These are phyloP conservation scores for Auriscalpium vulgare DNA, from an alignment of 768 basidiomycete genomes.

Conservation along the genomic window DNA sequence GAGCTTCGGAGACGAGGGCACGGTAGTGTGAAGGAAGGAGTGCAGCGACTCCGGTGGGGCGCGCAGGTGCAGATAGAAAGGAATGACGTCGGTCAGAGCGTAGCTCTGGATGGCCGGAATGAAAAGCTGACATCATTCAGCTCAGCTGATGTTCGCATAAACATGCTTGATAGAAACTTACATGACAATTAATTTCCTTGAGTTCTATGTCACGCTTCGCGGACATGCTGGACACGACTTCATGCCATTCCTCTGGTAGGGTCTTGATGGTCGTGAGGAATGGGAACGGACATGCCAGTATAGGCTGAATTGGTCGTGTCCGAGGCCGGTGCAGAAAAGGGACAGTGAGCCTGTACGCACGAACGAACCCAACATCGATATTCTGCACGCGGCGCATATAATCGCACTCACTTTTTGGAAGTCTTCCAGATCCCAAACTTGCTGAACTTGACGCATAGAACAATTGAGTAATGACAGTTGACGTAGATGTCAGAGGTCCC, in stretches of 20 bases:
- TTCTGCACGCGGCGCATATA: neutral
- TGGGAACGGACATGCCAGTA: conserved; percentile 32
- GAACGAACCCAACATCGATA: neutral
- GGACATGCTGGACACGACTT: conserved; percentile 38
- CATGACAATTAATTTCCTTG: conserved; percentile 41
- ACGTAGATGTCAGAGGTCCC: conserved; percentile 22
- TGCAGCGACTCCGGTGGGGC: conserved; percentile 38
- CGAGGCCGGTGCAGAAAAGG: conserved; percentile 48
- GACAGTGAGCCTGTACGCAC: conserved; percentile 31
- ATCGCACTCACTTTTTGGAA: conserved; percentile 33
- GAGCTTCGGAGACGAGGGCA: conserved; percentile 2
- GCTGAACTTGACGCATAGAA: conserved; percentile 30
- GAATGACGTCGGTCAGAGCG: conserved; percentile 47
- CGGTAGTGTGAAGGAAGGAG: conserved; percentile 31
- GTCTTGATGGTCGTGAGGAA: conserved; percentile 55
- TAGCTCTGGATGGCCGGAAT: conserved; percentile 50
- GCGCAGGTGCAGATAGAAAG: conserved; percentile 57
- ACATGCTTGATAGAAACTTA: too few species aligned
- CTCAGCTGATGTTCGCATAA: neutral
- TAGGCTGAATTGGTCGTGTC: conserved; percentile 46
- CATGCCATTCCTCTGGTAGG: conserved; percentile 59
- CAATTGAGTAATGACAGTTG: conserved; percentile 39
- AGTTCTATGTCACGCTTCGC: conserved; percentile 26
- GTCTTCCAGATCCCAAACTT: conserved; percentile 37
- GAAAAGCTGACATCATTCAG: conserved; percentile 37